Base-by-base conservation (phyloP, 768 basidiomycete species). In the Strobilomyces confusus region DNA sequence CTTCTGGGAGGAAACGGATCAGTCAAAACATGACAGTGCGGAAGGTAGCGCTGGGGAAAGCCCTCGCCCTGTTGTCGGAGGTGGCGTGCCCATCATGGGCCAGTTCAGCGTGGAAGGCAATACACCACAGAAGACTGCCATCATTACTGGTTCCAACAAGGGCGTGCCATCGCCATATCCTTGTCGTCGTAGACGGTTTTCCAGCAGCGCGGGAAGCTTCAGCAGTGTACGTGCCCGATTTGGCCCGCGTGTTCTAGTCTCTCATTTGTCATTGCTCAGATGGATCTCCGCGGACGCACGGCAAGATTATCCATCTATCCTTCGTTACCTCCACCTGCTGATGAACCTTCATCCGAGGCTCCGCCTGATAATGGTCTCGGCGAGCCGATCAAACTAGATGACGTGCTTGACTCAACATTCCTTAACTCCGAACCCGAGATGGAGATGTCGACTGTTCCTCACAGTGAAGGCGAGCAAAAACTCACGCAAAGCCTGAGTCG, bases 361-460 rank as follows among this genome's bases (percentile, higher is more conserved):
- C 68, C 69, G 17, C 68, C 74, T 4, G 72, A 75, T 14, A 65
- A 71, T 23, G 64, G 67, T 25, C 72, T 78, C 23, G 70, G 80
- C 14, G 79, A 83, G 54, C 74, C 81, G 12, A 76, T 81, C 33
- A 72, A 72, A 55, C 76, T 92, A 20, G 81, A 88, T 60, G 89
- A 92, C 59, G 88, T 92, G 17, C 75, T 92, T 33, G 87, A 92
- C 52, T 76, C 83, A 1, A 84, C 89, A 0, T 81, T 87, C 68
- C 72, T 90, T 19, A 83, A 83, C 59, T 76, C 78, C 0, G 84
- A 84, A 46, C 76, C 73, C 17, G 76, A 77, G 46, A 52, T 54
- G 15, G 67, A 62, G 45, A 52, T 59, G 53, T 65, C 63, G 36
- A 58, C 65, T 17, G 65, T 67, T 14, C 61, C 64, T 38, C 70